Percentiles rank a stretch among this genome's conserved stretches.
These are phyloP conservation scores for Sequoiadendron giganteum DNA, from an alignment of 75 land plant genomes.

Conservation along the genomic window DNA sequence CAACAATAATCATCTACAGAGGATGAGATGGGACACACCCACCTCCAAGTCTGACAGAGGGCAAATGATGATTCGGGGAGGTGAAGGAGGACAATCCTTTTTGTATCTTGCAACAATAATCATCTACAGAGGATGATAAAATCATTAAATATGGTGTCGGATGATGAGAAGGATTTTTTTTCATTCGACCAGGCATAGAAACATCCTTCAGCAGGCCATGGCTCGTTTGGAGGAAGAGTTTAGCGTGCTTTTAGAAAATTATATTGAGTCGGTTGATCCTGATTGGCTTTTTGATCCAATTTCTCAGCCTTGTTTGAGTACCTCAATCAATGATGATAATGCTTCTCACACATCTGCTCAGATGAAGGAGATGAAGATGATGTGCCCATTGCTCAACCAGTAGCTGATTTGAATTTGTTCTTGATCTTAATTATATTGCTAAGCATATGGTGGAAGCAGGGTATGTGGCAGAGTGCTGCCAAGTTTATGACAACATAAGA, in stretches of 20 bases:
- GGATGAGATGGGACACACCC: not conserved
- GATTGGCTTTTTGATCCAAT: slow-evolving; percentile 12
- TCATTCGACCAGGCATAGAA: slow-evolving; percentile 47
- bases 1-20: not conserved
- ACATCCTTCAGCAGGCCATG: slow-evolving; percentile 60
- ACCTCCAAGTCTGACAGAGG: not conserved
- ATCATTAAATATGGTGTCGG: no score
- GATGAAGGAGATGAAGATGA: slow-evolving; percentile 15
- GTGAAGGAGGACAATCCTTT: not conserved
- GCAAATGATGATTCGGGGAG: not conserved
- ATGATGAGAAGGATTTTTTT: not conserved
- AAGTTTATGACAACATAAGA: slow-evolving; percentile 44
- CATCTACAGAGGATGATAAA: no score
- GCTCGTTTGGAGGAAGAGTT: slow-evolving; percentile 68
- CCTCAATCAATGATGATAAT: not conserved
- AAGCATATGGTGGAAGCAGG: slow-evolving; percentile 65
- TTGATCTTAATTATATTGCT: not conserved
- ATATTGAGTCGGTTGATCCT: slow-evolving; percentile 32
- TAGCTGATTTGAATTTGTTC: slow-evolving; percentile 36
- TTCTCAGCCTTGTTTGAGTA: slow-evolving; percentile 6
- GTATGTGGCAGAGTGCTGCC: slow-evolving; percentile 53
- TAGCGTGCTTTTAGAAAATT: slow-evolving; percentile 37
- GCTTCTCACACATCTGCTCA: slow-evolving; percentile 7
- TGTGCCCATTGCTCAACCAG: slow-evolving; percentile 55
- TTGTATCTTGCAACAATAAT: not conserved